A percentile compares a stretch with the other conserved stretches of the same genome.
Evolutionary conservation across 345 rosid species (phyloP).

Genomic region (Salix arbutifolia): DNA sequence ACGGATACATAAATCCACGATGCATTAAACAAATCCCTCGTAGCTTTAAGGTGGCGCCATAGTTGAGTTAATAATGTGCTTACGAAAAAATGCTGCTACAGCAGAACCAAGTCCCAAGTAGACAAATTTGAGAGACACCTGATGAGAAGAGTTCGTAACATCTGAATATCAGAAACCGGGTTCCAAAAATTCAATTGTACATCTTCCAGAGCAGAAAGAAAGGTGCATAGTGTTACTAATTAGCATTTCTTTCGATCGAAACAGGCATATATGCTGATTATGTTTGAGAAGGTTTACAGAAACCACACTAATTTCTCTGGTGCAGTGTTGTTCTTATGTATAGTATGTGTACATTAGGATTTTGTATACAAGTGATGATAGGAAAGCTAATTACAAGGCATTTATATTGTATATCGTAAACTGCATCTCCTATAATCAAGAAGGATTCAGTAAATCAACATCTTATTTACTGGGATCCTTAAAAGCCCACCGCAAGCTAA

Average conservation of each 20-base stretch:
- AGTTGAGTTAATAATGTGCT: conserved; percentile 24
- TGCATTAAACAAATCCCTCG: not conserved
- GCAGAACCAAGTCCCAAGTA: conserved; percentile 68
- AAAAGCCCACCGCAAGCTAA: too few species aligned
- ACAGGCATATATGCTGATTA: not conserved
- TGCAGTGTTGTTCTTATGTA: too few species aligned
- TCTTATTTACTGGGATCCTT: too few species aligned
- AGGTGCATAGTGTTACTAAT: not conserved
- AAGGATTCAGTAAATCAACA: too few species aligned
- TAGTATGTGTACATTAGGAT: too few species aligned
- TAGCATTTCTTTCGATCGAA: not conserved
- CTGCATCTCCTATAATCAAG: too few species aligned
- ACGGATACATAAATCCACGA: not conserved
- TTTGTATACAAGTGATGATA: too few species aligned
- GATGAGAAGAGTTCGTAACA: conserved; percentile 15
- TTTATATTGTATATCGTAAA: too few species aligned
- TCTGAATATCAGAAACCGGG: not conserved
- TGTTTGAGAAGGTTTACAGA: too few species aligned
- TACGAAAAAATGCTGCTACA: conserved; percentile 68
- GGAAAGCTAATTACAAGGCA: too few species aligned
- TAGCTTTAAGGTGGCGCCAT: too few species aligned
- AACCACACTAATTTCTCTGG: too few species aligned
- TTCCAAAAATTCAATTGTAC: not conserved
- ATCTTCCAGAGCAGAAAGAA: not conserved
- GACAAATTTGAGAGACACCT: conserved; percentile 74